A percentile compares a stretch with the other conserved stretches of the same genome.
phyloP scores from a whole-genome alignment of 306 rosid genomes.

The Prunus armeniaca region DNA sequence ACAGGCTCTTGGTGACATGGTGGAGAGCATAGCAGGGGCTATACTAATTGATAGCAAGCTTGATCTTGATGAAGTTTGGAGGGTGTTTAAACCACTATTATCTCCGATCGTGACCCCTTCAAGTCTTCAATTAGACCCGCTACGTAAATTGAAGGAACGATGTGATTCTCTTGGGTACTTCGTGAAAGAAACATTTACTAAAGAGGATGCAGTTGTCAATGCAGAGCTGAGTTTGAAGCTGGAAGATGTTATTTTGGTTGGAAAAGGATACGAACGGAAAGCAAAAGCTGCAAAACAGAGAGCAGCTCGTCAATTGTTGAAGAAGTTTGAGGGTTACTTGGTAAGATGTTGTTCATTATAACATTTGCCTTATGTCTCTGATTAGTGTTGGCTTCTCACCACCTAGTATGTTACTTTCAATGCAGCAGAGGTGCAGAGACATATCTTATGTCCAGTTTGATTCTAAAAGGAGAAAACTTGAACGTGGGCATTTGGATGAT shows the following conservation, averaged over 20 bases:
- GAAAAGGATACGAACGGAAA: slow-evolving; percentile 45
- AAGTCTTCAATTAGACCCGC: slow-evolving; percentile 69
- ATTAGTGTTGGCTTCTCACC: too few species aligned
- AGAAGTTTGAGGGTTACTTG: slow-evolving; percentile 61
- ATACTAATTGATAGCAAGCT: slow-evolving; percentile 76
- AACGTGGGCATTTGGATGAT: slow-evolving; percentile 15
- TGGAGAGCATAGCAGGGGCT: slow-evolving; percentile 92
- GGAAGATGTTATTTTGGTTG: slow-evolving; percentile 48
- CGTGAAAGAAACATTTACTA: slow-evolving; percentile 51
- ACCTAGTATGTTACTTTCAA: background rate
- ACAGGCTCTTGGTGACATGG: slow-evolving; percentile 87
- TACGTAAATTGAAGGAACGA: slow-evolving; percentile 54
- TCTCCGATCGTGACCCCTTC: slow-evolving; percentile 95
- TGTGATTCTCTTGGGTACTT: slow-evolving; percentile 78
- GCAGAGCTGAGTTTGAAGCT: slow-evolving; percentile 69
- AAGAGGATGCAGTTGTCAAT: slow-evolving; percentile 42
- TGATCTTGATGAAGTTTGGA: slow-evolving; percentile 72
- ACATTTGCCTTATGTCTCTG: too few species aligned
- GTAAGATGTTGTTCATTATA: background rate
- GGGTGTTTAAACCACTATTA: slow-evolving; percentile 57
- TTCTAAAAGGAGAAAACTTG: slow-evolving; percentile 59
- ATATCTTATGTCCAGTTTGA: slow-evolving; percentile 29
- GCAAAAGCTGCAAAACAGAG: slow-evolving; percentile 66
- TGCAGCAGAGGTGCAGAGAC: slow-evolving; percentile 47
- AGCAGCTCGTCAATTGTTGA: slow-evolving; percentile 65